phyloP scores from a whole-genome alignment of 2,329 filamentous ascomycete species.

The Talaromyces atroroseus region DNA sequence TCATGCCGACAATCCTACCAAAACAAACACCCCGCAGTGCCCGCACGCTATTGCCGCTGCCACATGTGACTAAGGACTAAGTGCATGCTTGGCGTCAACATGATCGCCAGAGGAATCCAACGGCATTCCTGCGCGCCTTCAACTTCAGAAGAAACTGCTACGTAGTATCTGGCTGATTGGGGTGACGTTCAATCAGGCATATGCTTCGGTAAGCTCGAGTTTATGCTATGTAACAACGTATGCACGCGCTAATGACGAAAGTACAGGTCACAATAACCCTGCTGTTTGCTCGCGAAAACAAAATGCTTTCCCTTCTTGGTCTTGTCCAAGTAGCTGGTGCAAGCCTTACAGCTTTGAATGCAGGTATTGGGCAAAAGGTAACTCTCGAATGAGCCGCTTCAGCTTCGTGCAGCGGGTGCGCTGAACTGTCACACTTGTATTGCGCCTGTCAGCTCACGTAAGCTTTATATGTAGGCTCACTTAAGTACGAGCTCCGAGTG shows the following conservation, averaged over 20 bases:
- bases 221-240: too few species aligned
- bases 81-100: background rate
- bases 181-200: too few species aligned
- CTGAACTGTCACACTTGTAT: too few species aligned
- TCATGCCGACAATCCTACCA: background rate
- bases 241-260: background rate
- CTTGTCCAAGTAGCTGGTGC: constrained; percentile 5
- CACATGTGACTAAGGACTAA: constrained; percentile 1
- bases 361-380: constrained; percentile 4
- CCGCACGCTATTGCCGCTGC: background rate
- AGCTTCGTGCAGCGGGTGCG: background rate
- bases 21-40: background rate
- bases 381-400: background rate
- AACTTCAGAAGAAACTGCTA: too few species aligned
- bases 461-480: background rate
- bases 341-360: constrained; percentile 1
- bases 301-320: constrained; percentile 6
- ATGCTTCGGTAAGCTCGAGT: too few species aligned
- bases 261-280: background rate
- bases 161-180: too few species aligned
- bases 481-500: background rate
- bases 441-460: background rate
- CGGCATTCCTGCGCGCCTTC: background rate
- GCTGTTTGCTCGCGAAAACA: background rate
- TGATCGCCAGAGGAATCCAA: background rate